These are phyloP conservation scores for Globisporangium iwayamae DNA, from an alignment of 352 stramenopile species.

Conservation along the genomic window DNA sequence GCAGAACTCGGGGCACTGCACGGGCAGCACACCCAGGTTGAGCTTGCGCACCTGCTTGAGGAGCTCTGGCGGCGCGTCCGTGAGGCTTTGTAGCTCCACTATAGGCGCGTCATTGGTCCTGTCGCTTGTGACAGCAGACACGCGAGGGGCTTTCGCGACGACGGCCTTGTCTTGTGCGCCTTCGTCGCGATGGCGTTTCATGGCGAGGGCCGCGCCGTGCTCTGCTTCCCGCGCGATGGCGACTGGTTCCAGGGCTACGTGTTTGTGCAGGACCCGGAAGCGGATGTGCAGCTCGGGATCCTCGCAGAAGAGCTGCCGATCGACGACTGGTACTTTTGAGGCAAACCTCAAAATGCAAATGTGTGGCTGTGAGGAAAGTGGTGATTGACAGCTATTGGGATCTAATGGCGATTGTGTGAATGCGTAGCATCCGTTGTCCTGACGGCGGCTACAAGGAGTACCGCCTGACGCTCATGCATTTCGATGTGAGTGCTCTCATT, in stretches of 20 bases:
- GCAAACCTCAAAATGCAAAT: background rate
- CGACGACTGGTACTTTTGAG: slow-evolving; percentile 41
- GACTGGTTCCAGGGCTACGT: slow-evolving; percentile 69
- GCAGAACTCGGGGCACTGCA: slow-evolving; percentile 56
- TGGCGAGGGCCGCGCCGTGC: slow-evolving; percentile 31
- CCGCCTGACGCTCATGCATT: slow-evolving; percentile 55
- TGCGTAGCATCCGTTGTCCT: slow-evolving; percentile 44
- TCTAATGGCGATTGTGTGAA: background rate
- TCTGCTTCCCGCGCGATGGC: slow-evolving; percentile 54
- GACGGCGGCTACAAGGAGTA: slow-evolving; percentile 70
- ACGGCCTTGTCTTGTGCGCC: background rate
- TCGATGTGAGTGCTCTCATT: slow-evolving; percentile 22
- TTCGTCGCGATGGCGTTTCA: slow-evolving; percentile 24
- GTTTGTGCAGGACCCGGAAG: slow-evolving; percentile 27
- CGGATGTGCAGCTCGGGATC: slow-evolving; percentile 40
- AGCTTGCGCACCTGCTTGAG: slow-evolving; percentile 54
- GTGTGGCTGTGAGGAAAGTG: background rate
- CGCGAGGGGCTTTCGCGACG: background rate
- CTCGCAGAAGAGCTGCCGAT: slow-evolving; percentile 60
- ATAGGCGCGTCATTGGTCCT: background rate
- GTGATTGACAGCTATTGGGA: background rate
- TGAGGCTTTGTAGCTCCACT: slow-evolving; percentile 44
- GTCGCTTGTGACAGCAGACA: slow-evolving; percentile 21
- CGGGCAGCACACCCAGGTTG: slow-evolving; percentile 63
- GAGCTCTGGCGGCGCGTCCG: slow-evolving; percentile 31